Conservation (phyloP, 805 yeast species). For the Wickerhamiella qilinensis region DNA sequence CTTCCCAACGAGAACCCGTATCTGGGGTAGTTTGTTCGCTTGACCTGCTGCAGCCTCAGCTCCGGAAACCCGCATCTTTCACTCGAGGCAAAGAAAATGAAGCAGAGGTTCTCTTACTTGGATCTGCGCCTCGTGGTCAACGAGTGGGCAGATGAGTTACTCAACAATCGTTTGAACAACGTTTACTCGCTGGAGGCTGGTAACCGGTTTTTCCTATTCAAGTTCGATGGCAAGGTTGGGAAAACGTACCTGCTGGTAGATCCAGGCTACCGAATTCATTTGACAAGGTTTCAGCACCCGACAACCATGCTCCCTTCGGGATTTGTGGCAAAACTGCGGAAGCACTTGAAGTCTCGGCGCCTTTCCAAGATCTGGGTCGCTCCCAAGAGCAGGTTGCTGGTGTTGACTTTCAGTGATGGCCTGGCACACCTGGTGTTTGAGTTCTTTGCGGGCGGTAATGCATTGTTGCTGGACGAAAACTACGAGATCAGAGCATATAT, state of each 20-base stretch:
- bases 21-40: no score
- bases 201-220: slow-evolving; percentile 32
- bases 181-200: slow-evolving; percentile 67
- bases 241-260: slow-evolving; percentile 64
- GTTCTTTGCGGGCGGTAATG: slow-evolving; percentile 90
- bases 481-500: slow-evolving; percentile 55
- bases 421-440: slow-evolving; percentile 61
- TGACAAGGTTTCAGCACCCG: slow-evolving; percentile 68
- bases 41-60: no score
- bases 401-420: slow-evolving; percentile 75
- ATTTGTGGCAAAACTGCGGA: slow-evolving; percentile 72
- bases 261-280: slow-evolving; percentile 68
- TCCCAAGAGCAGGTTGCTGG: slow-evolving; percentile 68
- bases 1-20: no score
- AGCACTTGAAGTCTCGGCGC: slow-evolving; percentile 69
- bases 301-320: slow-evolving; percentile 70
- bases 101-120: slow-evolving; percentile 77
- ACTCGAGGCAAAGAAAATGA: no score
- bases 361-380: slow-evolving; percentile 59
- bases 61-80: no score
- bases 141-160: slow-evolving; percentile 44
- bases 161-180: slow-evolving; percentile 62
- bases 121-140: slow-evolving; percentile 58
- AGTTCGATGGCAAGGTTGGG: slow-evolving; percentile 22
- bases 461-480: slow-evolving; percentile 57